Percentiles rank a stretch among this genome's conserved stretches.
Evolutionary conservation across 192 early-diverging fungal species (phyloP).

Genomic region (Dimargaris cristalligena): DNA sequence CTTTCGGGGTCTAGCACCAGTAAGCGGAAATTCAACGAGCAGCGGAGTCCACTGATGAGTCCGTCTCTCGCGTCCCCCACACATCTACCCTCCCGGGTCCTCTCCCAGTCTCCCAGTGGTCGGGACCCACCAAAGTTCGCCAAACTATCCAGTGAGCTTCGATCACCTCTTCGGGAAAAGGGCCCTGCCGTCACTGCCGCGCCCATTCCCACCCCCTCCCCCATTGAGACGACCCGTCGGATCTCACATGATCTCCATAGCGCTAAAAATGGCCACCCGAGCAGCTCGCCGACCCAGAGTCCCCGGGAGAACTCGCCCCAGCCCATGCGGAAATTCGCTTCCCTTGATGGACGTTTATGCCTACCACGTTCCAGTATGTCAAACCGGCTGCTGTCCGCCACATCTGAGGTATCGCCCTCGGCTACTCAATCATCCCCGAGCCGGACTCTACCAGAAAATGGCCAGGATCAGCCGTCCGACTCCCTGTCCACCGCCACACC

Average conservation of each 20-base stretch:
- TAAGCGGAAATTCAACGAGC: conserved; percentile 1
- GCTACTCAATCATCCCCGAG: not conserved
- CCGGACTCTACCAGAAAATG: not conserved
- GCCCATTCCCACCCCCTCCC: not conserved
- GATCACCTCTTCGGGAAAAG: not conserved
- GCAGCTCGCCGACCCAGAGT: not conserved
- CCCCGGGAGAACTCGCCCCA: conserved; percentile 1
- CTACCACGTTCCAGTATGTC: conserved; percentile 7
- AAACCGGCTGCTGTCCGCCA: not conserved
- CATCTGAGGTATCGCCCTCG: not conserved
- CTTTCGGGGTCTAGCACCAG: not conserved
- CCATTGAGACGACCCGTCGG: not conserved
- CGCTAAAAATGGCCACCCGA: too few relatives aligned
- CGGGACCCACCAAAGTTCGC: not conserved
- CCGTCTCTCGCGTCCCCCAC: not conserved
- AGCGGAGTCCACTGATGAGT: not conserved
- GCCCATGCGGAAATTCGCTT: conserved; percentile 2
- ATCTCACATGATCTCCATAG: too few relatives aligned
- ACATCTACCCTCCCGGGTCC: not conserved
- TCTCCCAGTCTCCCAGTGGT: not conserved
- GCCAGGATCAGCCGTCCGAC: not conserved
- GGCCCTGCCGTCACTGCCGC: not conserved
- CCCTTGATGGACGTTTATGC: not conserved
- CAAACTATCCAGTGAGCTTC: not conserved
- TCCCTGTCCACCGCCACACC: not conserved